Evolutionary conservation across 805 yeast genomes (phyloP).

Genomic region (Metschnikowia cerradonensis): DNA sequence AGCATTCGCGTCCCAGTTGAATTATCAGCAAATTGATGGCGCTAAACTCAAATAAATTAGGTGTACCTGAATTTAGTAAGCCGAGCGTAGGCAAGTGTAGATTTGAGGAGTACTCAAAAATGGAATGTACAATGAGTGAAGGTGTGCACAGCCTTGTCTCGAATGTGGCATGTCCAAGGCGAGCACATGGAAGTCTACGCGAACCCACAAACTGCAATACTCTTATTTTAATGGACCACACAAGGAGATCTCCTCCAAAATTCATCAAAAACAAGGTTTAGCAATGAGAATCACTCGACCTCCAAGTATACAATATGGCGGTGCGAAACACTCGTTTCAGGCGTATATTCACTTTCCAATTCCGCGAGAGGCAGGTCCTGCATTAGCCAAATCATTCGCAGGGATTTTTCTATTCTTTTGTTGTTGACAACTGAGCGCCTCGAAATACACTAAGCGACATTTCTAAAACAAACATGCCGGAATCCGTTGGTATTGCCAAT

Average conservation of each 20-base stretch:
- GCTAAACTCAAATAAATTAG: slow-evolving; percentile 1
- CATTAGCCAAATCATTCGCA: slow-evolving; percentile 2
- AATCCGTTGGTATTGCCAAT: slow-evolving; percentile 66
- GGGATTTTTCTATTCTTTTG: slow-evolving; percentile 4
- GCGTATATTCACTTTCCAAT: background rate
- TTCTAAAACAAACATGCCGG: slow-evolving; percentile 33
- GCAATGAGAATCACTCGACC: background rate
- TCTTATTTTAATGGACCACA: too few species aligned
- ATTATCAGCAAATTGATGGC: background rate
- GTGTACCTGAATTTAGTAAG: slow-evolving; percentile 1
- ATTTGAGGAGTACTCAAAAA: background rate
- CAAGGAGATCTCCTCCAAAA: too few species aligned
- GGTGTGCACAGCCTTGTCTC: background rate
- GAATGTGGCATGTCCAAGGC: too few species aligned
- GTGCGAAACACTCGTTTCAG: background rate
- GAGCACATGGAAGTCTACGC: too few species aligned
- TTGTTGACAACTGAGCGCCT: slow-evolving; percentile 4
- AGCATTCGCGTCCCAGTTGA: background rate
- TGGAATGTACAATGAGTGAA: background rate
- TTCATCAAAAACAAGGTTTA: too few species aligned
- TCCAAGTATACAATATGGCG: background rate
- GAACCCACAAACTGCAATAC: too few species aligned
- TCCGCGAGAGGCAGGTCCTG: slow-evolving; percentile 4
- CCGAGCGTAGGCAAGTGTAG: background rate
- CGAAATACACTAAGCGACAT: background rate